Evolutionary conservation across 1,139 yeast genomes (phyloP).

Genomic region (Suhomyces ambrosiae): DNA sequence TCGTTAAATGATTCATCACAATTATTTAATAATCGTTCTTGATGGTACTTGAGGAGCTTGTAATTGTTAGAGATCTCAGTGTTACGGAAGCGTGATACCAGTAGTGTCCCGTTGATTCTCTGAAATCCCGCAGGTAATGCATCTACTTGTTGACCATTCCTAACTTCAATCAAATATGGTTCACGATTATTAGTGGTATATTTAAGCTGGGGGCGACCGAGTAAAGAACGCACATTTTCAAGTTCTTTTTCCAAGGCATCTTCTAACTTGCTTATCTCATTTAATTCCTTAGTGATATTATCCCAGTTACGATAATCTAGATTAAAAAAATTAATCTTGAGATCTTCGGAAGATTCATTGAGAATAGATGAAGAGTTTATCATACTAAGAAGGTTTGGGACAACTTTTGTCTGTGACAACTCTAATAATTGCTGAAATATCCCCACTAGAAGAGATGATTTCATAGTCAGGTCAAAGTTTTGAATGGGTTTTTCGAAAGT

Average conservation of each 20-base stretch:
- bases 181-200: constrained; percentile 62
- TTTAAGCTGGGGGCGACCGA: constrained; percentile 61
- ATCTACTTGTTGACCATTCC: constrained; percentile 55
- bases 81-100: constrained; percentile 72
- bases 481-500: constrained; percentile 28
- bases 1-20: constrained; percentile 58
- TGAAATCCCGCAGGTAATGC: constrained; percentile 74
- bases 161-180: constrained; percentile 72
- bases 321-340: constrained; percentile 47
- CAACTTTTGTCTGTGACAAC: constrained; percentile 16
- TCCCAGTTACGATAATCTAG: constrained; percentile 41
- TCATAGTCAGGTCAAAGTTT: constrained; percentile 12
- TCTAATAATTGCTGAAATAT: constrained; percentile 28
- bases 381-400: constrained; percentile 46
- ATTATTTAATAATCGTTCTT: constrained; percentile 56
- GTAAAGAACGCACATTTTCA: constrained; percentile 37
- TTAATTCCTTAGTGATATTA: constrained; percentile 39
- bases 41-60: constrained; percentile 59
- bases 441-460: constrained; percentile 28
- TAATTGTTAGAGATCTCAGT: constrained; percentile 56
- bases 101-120: constrained; percentile 69
- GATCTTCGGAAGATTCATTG: constrained; percentile 8
- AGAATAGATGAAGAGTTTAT: constrained; percentile 48
- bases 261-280: constrained; percentile 49
- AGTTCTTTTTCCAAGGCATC: constrained; percentile 54